Conservation (phyloP, 2,329 filamentous ascomycete genomes). For the Trichoderma hamatum region DNA sequence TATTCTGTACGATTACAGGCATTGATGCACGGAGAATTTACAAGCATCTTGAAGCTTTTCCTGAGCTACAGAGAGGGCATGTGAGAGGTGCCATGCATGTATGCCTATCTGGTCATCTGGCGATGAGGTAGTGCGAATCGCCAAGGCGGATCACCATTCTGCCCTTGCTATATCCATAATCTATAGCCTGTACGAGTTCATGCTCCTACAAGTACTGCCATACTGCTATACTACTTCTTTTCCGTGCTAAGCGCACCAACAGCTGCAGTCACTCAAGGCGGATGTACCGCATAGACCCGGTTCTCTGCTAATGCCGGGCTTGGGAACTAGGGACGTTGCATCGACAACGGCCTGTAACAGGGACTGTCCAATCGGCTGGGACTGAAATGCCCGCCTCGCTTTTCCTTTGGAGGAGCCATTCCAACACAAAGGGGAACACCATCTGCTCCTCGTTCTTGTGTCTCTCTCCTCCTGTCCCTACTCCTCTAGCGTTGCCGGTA, state of each 20-base stretch:
- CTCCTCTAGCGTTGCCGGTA: neutral
- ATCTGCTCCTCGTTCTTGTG: neutral
- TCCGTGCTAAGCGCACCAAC: neutral
- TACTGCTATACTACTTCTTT: neutral
- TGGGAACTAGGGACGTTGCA: constrained; percentile 6
- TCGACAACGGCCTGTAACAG: constrained; percentile 10
- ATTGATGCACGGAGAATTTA: neutral
- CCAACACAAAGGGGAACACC: constrained; percentile 6
- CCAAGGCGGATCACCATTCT: neutral
- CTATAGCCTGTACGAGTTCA: neutral
- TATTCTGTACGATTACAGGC: neutral
- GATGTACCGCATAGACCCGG: neutral
- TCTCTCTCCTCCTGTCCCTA: neutral
- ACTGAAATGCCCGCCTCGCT: constrained; percentile 13
- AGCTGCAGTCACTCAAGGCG: neutral
- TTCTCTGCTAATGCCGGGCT: constrained; percentile 15
- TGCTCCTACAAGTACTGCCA: neutral
- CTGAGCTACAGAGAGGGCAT: neutral
- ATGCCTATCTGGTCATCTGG: neutral
- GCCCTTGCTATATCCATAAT: neutral
- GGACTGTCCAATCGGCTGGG: constrained; percentile 22
- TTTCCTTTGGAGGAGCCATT: constrained; percentile 7
- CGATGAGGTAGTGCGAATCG: neutral
- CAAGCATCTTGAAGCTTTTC: neutral
- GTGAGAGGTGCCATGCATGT: neutral